These are phyloP conservation scores for Schizosaccharomyces versatilis DNA, from an alignment of 1,139 yeast species.

Conservation along the genomic window DNA sequence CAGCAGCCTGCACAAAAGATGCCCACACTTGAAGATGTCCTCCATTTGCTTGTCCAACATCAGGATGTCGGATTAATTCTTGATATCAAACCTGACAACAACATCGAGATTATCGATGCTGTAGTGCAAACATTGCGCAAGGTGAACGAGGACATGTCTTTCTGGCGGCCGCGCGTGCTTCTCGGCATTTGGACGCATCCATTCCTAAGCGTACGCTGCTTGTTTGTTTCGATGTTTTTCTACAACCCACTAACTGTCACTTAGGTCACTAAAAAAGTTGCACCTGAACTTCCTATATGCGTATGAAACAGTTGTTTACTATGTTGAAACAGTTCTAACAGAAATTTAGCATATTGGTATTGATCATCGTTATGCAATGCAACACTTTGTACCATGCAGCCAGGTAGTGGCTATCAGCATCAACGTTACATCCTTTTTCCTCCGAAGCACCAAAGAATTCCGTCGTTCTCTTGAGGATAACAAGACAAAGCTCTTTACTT, in stretches of 20 bases:
- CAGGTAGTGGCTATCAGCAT: background rate
- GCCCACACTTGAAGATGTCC: conserved; percentile 37
- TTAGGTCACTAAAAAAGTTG: too few species aligned
- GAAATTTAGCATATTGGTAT: conserved; percentile 24
- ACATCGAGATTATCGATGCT: conserved; percentile 32
- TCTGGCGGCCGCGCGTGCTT: conserved; percentile 48
- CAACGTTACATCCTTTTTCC: background rate
- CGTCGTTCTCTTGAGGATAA: background rate
- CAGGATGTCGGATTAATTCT: conserved; percentile 36
- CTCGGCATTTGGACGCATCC: conserved; percentile 67
- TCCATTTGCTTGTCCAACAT: conserved; percentile 31
- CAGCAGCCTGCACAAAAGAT: conserved; percentile 33
- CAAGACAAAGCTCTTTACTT: background rate
- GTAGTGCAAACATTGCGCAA: conserved; percentile 30
- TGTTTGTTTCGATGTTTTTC: conserved; percentile 13
- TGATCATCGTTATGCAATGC: background rate
- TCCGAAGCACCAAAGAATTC: background rate
- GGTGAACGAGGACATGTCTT: conserved; percentile 29
- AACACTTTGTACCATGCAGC: background rate
- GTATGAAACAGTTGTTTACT: too few species aligned
- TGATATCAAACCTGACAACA: conserved; percentile 59
- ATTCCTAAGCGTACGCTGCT: conserved; percentile 33
- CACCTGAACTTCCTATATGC: too few species aligned
- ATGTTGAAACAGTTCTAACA: conserved; percentile 16
- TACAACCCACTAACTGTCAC: too few species aligned